Conservation (phyloP, 768 basidiomycete genomes). For the Suillus clintonianus region DNA sequence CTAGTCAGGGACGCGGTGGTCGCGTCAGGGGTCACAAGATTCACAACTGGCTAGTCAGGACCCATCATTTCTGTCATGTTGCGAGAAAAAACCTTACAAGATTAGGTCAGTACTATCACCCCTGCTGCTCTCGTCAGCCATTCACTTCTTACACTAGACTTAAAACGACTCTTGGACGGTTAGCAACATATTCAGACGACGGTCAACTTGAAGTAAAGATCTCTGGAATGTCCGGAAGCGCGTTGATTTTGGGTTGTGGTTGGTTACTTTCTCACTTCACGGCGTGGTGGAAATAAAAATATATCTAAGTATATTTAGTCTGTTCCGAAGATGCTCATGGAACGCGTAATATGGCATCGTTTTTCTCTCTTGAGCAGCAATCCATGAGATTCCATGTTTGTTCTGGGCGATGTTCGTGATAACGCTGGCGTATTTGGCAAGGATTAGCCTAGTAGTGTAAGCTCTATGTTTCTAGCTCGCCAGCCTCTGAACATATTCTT, state of each 20-base stretch:
- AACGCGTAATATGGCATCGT: background rate
- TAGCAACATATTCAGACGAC: background rate
- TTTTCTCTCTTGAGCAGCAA: too few species aligned
- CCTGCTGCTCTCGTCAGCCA: background rate
- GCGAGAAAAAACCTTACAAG: background rate
- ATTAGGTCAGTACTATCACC: background rate
- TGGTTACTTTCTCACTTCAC: background rate
- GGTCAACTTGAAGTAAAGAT: background rate
- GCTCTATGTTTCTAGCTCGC: background rate
- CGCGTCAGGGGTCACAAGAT: background rate
- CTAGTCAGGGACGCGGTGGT: background rate
- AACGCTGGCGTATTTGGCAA: background rate
- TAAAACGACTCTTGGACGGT: background rate
- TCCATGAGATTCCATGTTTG: background rate
- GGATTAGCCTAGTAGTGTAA: background rate
- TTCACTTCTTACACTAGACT: background rate
- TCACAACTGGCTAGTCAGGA: background rate
- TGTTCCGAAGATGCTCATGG: background rate
- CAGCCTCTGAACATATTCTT: too few species aligned
- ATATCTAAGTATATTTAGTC: background rate
- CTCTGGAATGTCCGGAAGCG: background rate
- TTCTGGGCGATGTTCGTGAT: background rate
- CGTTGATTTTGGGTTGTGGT: background rate
- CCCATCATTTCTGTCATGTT: background rate
- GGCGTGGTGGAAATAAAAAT: background rate